phyloP scores from a whole-genome alignment of 2,329 filamentous ascomycete species.

The Podosphaera leucotricha region DNA sequence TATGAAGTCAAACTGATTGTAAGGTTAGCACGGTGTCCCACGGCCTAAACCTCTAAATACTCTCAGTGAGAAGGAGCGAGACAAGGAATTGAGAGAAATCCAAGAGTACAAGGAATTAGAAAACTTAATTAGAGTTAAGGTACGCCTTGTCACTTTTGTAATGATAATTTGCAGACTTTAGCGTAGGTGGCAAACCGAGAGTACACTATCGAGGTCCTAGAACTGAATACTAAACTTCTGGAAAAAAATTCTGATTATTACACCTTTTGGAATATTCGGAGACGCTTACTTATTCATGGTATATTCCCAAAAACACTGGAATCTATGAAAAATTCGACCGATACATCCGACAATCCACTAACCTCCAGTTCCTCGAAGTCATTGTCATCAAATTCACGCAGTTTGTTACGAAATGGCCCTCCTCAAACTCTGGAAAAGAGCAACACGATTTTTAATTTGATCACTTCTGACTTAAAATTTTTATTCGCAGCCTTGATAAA shows the following conservation, averaged over 20 bases:
- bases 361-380: slow-evolving; percentile 31
- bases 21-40: slow-evolving; percentile 55
- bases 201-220: slow-evolving; percentile 28
- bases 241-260: slow-evolving; percentile 71
- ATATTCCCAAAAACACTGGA: slow-evolving; percentile 29
- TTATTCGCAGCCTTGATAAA: slow-evolving; percentile 63
- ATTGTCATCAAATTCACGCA: slow-evolving; percentile 27
- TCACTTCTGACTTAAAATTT: slow-evolving; percentile 57
- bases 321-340: slow-evolving; percentile 31
- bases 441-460: slow-evolving; percentile 29
- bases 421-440: slow-evolving; percentile 18
- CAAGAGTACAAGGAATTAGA: slow-evolving; percentile 51
- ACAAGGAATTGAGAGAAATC: slow-evolving; percentile 54
- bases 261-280: slow-evolving; percentile 75
- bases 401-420: neutral
- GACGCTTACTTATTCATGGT: slow-evolving; percentile 37
- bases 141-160: slow-evolving; percentile 15
- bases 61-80: slow-evolving; percentile 44
- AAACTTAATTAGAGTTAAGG: slow-evolving; percentile 39
- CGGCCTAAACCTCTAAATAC: slow-evolving; percentile 34
- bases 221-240: slow-evolving; percentile 48
- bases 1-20: slow-evolving; percentile 11
- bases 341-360: slow-evolving; percentile 38
- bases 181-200: slow-evolving; percentile 14
- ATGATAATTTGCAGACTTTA: neutral